These are phyloP conservation scores for Diaporthe ilicicola DNA, from an alignment of 2,329 filamentous ascomycete species.

Conservation along the genomic window DNA sequence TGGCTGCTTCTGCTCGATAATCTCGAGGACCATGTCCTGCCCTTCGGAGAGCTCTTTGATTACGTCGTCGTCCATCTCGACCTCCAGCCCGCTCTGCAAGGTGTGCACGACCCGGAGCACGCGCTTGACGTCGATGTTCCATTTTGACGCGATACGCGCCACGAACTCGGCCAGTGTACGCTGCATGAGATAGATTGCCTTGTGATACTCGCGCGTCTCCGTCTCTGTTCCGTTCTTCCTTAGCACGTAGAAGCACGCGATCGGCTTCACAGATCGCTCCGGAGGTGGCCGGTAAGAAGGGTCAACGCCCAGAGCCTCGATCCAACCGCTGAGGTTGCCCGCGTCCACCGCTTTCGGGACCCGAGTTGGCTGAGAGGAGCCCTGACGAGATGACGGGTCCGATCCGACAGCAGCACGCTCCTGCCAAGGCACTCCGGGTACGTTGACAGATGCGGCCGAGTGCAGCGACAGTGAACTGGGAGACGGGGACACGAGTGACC, in stretches of 20 bases:
- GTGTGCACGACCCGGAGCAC: constrained; percentile 78
- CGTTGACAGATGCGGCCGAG: constrained; percentile 60
- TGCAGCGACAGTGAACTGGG: constrained; percentile 71
- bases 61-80: constrained; percentile 91
- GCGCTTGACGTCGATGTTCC: constrained; percentile 76
- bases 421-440: constrained; percentile 60
- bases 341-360: constrained; percentile 65
- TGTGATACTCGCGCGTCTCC: constrained; percentile 72
- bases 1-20: constrained; percentile 54
- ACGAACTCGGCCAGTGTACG: constrained; percentile 80
- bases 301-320: constrained; percentile 93
- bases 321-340: constrained; percentile 79
- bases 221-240: constrained; percentile 59
- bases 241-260: constrained; percentile 89
- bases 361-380: constrained; percentile 63
- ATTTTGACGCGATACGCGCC: constrained; percentile 78
- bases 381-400: constrained; percentile 49
- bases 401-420: constrained; percentile 63
- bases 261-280: constrained; percentile 73
- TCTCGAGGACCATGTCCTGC: constrained; percentile 86
- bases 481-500: constrained; percentile 71
- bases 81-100: constrained; percentile 77
- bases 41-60: constrained; percentile 85
- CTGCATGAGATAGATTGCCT: constrained; percentile 85
- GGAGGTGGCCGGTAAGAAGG: constrained; percentile 80